Conservation (phyloP, 106 monocot species). For the Platanthera guangdongensis region DNA sequence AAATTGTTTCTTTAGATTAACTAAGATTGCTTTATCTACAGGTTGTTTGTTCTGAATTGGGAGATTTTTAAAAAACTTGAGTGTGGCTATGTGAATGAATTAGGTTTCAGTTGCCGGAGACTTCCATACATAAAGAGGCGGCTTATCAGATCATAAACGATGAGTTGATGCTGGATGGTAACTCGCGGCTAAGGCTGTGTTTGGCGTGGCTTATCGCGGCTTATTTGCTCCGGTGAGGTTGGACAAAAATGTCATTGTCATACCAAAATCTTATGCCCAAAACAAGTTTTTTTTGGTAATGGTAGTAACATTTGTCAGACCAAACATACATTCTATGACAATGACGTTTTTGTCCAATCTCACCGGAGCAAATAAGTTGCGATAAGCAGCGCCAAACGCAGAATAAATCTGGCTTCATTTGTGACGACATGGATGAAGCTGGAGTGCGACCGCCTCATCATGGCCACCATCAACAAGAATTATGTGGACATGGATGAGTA, state of each 20-base stretch:
- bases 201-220: no score
- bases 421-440: conserved; percentile 76
- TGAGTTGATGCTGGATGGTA: conserved; percentile 65
- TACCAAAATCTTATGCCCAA: no score
- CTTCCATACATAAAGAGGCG: conserved; percentile 41
- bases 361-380: no score
- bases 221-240: no score
- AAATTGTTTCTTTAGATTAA: not conserved
- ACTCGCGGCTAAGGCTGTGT: conserved; percentile 57
- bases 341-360: no score
- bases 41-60: not conserved
- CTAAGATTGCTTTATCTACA: not conserved
- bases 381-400: no score
- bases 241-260: no score
- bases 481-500: conserved; percentile 81
- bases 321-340: no score
- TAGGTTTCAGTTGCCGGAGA: conserved; percentile 42
- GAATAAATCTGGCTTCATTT: conserved; percentile 66
- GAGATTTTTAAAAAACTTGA: not conserved
- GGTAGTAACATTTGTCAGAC: no score
- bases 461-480: conserved; percentile 52
- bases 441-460: conserved; percentile 51
- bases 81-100: not conserved
- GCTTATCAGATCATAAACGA: conserved; percentile 62
- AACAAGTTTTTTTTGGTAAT: no score